Percentiles rank a stretch among this genome's conserved stretches.
Conservation (phyloP, 169 alveolate genomes). For the Cryptosporidium viatorum region DNA sequence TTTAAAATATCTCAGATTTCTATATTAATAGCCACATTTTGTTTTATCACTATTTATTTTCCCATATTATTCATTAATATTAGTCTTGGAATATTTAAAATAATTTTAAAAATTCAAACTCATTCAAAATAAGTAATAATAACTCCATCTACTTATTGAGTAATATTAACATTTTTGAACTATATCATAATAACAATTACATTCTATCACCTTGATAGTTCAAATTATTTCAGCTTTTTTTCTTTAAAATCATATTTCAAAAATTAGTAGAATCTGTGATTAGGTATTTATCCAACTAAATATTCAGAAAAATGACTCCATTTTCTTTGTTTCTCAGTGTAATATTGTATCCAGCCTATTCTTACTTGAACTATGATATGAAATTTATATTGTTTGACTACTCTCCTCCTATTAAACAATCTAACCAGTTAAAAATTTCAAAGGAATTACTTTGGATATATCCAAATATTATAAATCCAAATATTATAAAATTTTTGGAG, state of each 20-base stretch:
- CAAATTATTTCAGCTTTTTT: conserved; percentile 72
- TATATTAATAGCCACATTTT: background rate
- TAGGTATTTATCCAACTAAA: conserved; percentile 47
- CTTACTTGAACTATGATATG: conserved; percentile 75
- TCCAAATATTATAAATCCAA: background rate
- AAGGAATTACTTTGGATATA: conserved; percentile 18
- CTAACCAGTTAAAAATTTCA: background rate
- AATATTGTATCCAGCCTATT: conserved; percentile 78
- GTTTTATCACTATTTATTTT: conserved; percentile 73
- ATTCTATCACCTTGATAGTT: background rate
- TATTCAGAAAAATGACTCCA: conserved; percentile 32
- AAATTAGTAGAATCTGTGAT: conserved; percentile 75
- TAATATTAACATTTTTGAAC: background rate
- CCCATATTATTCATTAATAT: conserved; percentile 35
- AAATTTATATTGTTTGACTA: conserved; percentile 77
- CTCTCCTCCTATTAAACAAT: conserved; percentile 72
- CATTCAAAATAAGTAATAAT: background rate
- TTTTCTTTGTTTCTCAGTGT: conserved; percentile 76
- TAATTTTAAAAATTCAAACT: background rate
- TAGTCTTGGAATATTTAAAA: conserved; percentile 7
- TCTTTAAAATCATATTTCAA: conserved; percentile 69
- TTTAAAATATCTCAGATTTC: background rate
- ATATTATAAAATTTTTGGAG: conserved; percentile 1
- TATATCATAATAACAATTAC: background rate
- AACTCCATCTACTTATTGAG: background rate